Evolutionary conservation across 768 basidiomycete genomes (phyloP), one percentile per base, ranked within the genome.

Genomic region (Boletus coccyginus): DNA sequence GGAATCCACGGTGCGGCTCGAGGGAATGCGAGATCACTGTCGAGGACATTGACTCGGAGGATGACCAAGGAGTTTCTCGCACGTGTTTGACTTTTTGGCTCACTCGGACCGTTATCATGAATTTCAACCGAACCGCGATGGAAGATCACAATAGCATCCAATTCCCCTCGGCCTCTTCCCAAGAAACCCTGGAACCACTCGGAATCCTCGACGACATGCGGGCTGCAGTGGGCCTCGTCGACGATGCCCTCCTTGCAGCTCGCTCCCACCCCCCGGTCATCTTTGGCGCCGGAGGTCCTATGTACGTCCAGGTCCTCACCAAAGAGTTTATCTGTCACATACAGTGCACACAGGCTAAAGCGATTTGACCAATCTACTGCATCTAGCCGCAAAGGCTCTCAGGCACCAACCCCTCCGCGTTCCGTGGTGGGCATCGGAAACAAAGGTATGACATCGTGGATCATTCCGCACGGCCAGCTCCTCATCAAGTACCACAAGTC

Each of bases 401-500:
- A 84, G 60, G 83, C 90, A 5, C 81, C 87, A 21, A 91, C 90
- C 0, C 90, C 91, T 3, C 91, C 92, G 1, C 80, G 80, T 54
- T 86, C 91, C 12, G 92, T 94, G 3, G 90, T 90, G 56, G 92
- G 92, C 14, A 94, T 94, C 56, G 92, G 92, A 36, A 86, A 84
- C 61, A 94, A 93, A 79, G 92, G 92, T 91, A 61, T 27, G 41
- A 40, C 43, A 50, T 27, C 33, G 24, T 17, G 36, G 14, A 52
- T 35, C 46, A 32, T 51, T 56, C 47, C 41, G 57, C 27, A 52
- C n/a, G 1, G 27, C 41, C 41, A 40, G 10, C 40, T 35, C 24
- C 38, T 53, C 50, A 41, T 52, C 49, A 33, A 41, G 14, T 13
- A 46, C 39, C 45, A 19, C 46, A 44, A 94, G 92, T 96, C 46